Evolutionary conservation across 192 early-diverging fungal species (phyloP).

Genomic region (Coemansia biformis): DNA sequence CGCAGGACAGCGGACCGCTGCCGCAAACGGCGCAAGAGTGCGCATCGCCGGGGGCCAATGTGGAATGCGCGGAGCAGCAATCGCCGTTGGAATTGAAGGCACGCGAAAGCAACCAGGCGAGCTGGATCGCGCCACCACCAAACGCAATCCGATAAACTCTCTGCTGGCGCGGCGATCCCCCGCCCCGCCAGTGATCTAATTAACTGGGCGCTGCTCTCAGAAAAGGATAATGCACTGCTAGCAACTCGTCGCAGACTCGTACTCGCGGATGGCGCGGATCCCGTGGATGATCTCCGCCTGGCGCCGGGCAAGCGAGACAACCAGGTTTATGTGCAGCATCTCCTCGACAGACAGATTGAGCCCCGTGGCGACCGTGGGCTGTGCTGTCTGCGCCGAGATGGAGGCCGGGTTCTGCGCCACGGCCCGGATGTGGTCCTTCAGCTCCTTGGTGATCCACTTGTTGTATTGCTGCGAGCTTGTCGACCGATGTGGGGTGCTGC

Average conservation of each 20-base stretch:
- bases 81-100: no score
- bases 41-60: neutral
- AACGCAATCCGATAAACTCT: no score
- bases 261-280: conserved; percentile 41
- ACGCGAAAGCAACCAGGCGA: no score
- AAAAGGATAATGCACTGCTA: no score
- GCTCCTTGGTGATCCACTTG: conserved; percentile 36
- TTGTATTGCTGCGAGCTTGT: conserved; percentile 28
- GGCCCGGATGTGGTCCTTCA: conserved; percentile 39
- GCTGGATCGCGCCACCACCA: no score
- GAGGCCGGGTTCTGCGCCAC: conserved; percentile 26
- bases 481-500: conserved; percentile 2
- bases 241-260: conserved; percentile 4
- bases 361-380: conserved; percentile 33
- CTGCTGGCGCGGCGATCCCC: no score
- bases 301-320: conserved; percentile 38
- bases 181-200: no score
- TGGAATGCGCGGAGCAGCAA: no score
- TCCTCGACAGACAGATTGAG: conserved; percentile 40
- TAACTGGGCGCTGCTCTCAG: no score
- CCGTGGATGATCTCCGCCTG: conserved; percentile 47
- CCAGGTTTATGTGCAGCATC: conserved; percentile 41
- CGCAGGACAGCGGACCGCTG: neutral
- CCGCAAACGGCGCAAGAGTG: neutral
- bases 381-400: conserved; percentile 19